Evolutionary conservation across 1,284 basidiomycete species (phyloP).

Genomic region (Earliella scabrosa): DNA sequence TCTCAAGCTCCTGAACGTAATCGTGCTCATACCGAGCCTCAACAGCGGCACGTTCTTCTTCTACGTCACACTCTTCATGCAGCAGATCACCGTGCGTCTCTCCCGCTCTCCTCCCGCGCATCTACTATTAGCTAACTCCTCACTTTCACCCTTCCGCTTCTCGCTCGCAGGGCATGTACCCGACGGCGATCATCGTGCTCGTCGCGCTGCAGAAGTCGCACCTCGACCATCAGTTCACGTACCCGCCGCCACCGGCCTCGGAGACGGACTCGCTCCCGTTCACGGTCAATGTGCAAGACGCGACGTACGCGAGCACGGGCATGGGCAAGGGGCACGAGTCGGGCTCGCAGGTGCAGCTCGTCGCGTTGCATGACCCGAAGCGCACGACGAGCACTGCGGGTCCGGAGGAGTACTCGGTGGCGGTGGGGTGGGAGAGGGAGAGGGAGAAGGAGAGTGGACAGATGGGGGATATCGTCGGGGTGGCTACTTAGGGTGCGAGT

Average conservation of each 20-base stretch:
- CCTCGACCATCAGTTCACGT: constrained; percentile 18
- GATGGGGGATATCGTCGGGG: too few relatives aligned
- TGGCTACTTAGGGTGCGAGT: too few relatives aligned
- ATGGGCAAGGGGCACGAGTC: too few relatives aligned
- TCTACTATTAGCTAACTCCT: too few relatives aligned
- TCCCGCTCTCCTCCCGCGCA: background rate
- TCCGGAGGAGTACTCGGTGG: too few relatives aligned
- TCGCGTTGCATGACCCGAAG: too few relatives aligned
- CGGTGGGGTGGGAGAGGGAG: too few relatives aligned
- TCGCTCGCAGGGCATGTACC: constrained; percentile 20
- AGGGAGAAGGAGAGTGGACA: too few relatives aligned
- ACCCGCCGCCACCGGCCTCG: background rate
- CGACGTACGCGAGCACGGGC: background rate
- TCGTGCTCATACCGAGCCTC: constrained; percentile 9
- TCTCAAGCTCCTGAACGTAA: constrained; percentile 15
- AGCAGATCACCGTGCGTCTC: constrained; percentile 9
- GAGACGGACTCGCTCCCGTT: background rate
- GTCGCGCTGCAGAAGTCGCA: constrained; percentile 16
- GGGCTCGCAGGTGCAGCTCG: too few relatives aligned
- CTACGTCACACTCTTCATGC: constrained; percentile 14
- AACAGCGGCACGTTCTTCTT: constrained; percentile 7
- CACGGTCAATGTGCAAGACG: background rate
- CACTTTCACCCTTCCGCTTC: too few relatives aligned
- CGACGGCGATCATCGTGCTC: constrained; percentile 10
- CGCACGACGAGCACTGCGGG: too few relatives aligned